Percentiles rank a stretch among this genome's conserved stretches.
These are phyloP conservation scores for Teratosphaeriaceae sp. DNA, from an alignment of 2,329 filamentous ascomycete species.

Conservation along the genomic window DNA sequence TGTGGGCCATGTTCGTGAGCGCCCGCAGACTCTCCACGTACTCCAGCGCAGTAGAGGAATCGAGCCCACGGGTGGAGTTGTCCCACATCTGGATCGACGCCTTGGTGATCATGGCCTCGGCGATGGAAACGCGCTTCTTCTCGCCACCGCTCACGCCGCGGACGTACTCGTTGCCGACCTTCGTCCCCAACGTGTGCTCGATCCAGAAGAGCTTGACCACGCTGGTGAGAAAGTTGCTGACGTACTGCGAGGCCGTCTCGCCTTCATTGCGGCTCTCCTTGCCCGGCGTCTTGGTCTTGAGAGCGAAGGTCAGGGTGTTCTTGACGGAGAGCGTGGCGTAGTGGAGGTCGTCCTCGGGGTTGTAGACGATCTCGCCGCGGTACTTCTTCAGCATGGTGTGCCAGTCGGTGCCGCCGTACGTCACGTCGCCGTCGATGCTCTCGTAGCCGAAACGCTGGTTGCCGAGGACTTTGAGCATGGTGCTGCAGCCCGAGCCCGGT, in stretches of 20 bases:
- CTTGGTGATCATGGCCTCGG: conserved; percentile 68
- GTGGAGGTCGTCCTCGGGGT: conserved; percentile 69
- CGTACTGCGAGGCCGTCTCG: conserved; percentile 55
- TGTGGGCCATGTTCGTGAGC: conserved; percentile 70
- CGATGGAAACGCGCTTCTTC: conserved; percentile 72
- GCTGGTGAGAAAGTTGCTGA: conserved; percentile 62
- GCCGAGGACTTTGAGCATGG: conserved; percentile 68
- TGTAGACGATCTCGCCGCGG: conserved; percentile 71
- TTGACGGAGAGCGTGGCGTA: conserved; percentile 68
- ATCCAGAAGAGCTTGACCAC: conserved; percentile 75
- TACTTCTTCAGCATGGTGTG: conserved; percentile 62
- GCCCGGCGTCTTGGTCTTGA: conserved; percentile 65
- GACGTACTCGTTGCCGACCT: conserved; percentile 66
- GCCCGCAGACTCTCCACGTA: conserved; percentile 71
- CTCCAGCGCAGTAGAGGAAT: conserved; percentile 71
- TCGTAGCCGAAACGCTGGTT: conserved; percentile 63
- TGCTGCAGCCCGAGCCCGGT: conserved; percentile 68
- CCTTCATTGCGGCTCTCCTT: too few relatives aligned
- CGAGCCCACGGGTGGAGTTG: conserved; percentile 72
- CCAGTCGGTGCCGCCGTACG: conserved; percentile 65
- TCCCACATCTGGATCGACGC: conserved; percentile 67
- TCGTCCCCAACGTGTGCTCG: conserved; percentile 64
- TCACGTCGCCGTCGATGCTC: conserved; percentile 60
- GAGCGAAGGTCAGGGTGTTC: conserved; percentile 60
- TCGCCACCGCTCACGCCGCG: conserved; percentile 75